These are phyloP conservation scores for Pleurotus tuoliensis DNA, from an alignment of 768 basidiomycete genomes.

Conservation along the genomic window DNA sequence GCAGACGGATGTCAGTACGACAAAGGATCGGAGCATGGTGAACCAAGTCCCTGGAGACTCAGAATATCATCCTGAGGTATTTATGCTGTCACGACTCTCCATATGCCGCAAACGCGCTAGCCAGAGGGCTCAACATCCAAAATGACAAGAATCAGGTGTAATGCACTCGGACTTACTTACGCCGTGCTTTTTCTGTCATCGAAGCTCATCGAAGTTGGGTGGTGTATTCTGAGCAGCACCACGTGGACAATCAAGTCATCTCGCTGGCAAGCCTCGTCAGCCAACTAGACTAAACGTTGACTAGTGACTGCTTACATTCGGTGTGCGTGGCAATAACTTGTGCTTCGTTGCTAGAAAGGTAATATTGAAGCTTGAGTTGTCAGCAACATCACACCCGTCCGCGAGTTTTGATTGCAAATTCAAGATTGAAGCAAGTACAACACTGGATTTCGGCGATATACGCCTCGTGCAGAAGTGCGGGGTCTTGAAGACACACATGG, in stretches of 20 bases:
- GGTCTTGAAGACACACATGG: background rate
- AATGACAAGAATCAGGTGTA: constrained; percentile 6
- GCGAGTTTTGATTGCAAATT: no score
- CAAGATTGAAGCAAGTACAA: background rate
- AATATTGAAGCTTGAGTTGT: background rate
- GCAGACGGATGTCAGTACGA: constrained; percentile 17
- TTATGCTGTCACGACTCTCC: background rate
- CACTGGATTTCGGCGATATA: background rate
- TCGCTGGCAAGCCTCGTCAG: background rate
- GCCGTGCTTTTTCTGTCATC: constrained; percentile 7
- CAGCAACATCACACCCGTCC: background rate
- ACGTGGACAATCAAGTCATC: background rate
- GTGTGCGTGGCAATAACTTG: background rate
- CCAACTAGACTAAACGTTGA: background rate
- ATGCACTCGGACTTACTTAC: constrained; percentile 3
- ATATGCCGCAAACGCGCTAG: constrained; percentile 2
- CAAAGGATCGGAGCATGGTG: constrained; percentile 13
- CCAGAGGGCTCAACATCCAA: background rate
- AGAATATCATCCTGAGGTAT: constrained; percentile 1
- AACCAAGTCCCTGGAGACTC: constrained; percentile 4
- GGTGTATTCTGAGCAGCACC: background rate
- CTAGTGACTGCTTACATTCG: background rate
- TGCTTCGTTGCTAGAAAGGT: background rate
- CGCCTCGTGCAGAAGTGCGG: background rate
- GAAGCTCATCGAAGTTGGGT: background rate